Conservation (phyloP, 306 rosid species). For the Neltuma alba region DNA sequence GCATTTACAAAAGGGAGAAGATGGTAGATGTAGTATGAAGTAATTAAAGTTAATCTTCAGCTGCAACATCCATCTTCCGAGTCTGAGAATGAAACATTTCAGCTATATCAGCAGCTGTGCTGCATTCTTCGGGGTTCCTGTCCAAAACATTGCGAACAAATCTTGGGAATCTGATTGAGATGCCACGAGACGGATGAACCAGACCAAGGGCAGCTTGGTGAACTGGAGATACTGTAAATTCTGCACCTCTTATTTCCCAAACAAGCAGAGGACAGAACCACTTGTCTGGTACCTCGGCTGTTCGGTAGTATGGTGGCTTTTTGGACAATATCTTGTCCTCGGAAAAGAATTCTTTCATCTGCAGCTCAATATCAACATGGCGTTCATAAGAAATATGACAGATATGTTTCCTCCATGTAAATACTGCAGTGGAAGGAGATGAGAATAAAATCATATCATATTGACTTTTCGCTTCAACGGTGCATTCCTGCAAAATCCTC, state of each 20-base stretch:
- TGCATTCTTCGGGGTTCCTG: constrained; percentile 86
- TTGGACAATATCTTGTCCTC: constrained; percentile 66
- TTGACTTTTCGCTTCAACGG: not conserved
- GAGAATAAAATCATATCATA: not conserved
- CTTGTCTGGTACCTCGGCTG: constrained; percentile 75
- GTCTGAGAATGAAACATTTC: constrained; percentile 79
- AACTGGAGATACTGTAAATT: constrained; percentile 86
- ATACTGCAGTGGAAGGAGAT: not conserved
- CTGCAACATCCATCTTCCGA: constrained; percentile 76
- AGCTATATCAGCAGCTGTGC: constrained; percentile 70
- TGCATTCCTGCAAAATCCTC: not conserved
- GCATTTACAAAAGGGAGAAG: constrained; percentile 20
- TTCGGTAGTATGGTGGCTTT: constrained; percentile 80
- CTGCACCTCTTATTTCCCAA: constrained; percentile 93
- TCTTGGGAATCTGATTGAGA: constrained; percentile 88
- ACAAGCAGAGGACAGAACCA: constrained; percentile 78
- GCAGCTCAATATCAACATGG: constrained; percentile 41
- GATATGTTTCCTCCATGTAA: constrained; percentile 13
- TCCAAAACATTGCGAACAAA: constrained; percentile 55
- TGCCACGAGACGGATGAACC: constrained; percentile 84
- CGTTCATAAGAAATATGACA: constrained; percentile 25
- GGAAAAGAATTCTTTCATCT: constrained; percentile 82
- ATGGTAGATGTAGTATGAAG: not conserved
- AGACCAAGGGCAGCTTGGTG: constrained; percentile 87
- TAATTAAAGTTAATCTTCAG: constrained; percentile 41